Percentiles rank a stretch among this genome's conserved stretches.
Conservation (phyloP, 2,329 filamentous ascomycete genomes). For the Amphichorda felina region DNA sequence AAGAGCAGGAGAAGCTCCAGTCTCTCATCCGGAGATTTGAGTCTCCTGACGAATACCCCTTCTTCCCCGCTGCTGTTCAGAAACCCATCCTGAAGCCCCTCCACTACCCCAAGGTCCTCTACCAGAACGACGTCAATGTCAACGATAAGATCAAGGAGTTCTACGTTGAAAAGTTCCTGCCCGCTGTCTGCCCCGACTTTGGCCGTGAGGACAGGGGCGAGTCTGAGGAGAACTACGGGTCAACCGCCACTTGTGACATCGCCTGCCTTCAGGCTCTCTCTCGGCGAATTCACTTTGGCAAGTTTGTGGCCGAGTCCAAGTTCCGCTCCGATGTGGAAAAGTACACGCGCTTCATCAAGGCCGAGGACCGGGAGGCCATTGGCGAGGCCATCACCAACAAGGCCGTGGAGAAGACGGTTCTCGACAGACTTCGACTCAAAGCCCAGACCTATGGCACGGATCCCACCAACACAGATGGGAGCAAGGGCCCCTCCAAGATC, state of each 20-base stretch:
- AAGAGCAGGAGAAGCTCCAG: conserved; percentile 81
- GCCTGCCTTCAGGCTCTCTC: conserved; percentile 81
- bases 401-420: conserved; percentile 80
- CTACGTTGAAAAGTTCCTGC: conserved; percentile 76
- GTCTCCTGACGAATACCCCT: conserved; percentile 92
- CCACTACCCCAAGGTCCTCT: conserved; percentile 77
- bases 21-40: conserved; percentile 91
- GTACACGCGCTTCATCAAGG: conserved; percentile 75
- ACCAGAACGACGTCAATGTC: conserved; percentile 81
- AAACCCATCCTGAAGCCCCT: conserved; percentile 78
- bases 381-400: conserved; percentile 83
- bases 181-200: conserved; percentile 68
- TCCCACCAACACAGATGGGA: conserved; percentile 49
- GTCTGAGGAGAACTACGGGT: conserved; percentile 89
- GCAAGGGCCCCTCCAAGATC: conserved; percentile 62
- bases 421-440: conserved; percentile 79
- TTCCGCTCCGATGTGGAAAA: conserved; percentile 72
- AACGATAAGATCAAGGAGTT: conserved; percentile 78
- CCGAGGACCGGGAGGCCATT: conserved; percentile 68
- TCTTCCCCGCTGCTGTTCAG: conserved; percentile 76
- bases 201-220: conserved; percentile 72
- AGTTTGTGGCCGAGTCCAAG: conserved; percentile 95
- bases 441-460: conserved; percentile 89
- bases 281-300: conserved; percentile 90
- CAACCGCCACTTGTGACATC: conserved; percentile 83